Evolutionary conservation across 305 asterid species (phyloP).

Genomic region (Fraxinus nigra): DNA sequence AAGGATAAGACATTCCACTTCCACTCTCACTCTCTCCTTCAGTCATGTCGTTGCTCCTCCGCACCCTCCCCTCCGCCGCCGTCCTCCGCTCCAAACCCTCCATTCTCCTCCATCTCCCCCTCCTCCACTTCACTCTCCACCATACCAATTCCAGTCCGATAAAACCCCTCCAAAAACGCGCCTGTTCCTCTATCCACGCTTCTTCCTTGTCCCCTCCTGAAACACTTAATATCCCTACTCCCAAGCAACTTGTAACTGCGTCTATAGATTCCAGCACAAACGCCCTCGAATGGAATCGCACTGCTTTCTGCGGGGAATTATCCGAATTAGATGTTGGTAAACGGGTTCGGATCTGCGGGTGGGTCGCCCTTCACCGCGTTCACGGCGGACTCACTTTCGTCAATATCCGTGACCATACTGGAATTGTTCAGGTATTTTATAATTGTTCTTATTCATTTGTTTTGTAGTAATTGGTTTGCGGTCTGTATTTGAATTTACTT

Average conservation of each 20-base stretch:
- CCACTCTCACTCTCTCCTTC: neutral
- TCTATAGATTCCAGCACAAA: constrained; percentile 30
- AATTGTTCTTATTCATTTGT: neutral
- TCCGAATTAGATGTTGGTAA: constrained; percentile 64
- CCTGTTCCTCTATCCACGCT: constrained; percentile 43
- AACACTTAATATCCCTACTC: constrained; percentile 28
- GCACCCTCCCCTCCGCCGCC: constrained; percentile 57
- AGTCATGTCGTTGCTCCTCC: constrained; percentile 68
- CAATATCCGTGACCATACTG: constrained; percentile 85
- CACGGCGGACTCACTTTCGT: constrained; percentile 90
- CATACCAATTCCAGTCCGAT: constrained; percentile 21
- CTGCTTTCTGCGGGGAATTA: constrained; percentile 70
- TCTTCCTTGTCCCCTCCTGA: constrained; percentile 37
- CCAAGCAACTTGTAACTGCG: constrained; percentile 33
- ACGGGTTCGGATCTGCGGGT: constrained; percentile 86
- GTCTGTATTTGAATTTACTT: neutral
- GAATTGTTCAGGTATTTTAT: constrained; percentile 68
- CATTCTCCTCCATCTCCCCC: constrained; percentile 30
- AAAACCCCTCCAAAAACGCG: constrained; percentile 30
- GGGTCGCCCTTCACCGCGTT: constrained; percentile 95
- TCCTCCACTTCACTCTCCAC: constrained; percentile 31
- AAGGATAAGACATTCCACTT: constrained; percentile 26
- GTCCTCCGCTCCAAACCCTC: constrained; percentile 54
- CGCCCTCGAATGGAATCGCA: constrained; percentile 71
- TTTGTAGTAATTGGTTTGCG: neutral